Percentiles rank a stretch among this genome's conserved stretches.
These are phyloP conservation scores for Crithidia mellificae DNA, from an alignment of 208 protist genomes.

Conservation along the genomic window DNA sequence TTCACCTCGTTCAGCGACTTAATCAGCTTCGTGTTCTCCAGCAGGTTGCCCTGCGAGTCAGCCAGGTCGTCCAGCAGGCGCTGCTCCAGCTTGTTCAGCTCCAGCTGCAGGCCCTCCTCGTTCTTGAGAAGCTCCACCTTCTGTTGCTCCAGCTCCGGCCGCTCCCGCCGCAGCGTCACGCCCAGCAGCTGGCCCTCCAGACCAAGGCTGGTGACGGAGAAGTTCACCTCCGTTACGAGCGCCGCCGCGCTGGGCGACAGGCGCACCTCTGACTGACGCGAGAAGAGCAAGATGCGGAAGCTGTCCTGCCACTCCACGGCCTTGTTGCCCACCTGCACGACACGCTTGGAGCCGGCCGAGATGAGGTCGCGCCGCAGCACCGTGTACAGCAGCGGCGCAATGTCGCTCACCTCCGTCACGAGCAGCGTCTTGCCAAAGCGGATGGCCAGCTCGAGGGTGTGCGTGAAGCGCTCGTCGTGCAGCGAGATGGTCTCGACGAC, in stretches of 20 bases:
- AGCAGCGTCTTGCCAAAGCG: conserved; percentile 98
- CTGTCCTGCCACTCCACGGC: conserved; percentile 95
- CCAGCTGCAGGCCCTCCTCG: conserved; percentile 95
- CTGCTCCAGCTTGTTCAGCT: conserved; percentile 93
- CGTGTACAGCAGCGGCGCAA: conserved; percentile 95
- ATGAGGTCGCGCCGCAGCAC: conserved; percentile 94
- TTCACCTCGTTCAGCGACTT: conserved; percentile 95
- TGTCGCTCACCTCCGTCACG: conserved; percentile 93
- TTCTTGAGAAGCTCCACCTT: conserved; percentile 93
- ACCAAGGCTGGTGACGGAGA: conserved; percentile 95
- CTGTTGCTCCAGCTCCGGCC: conserved; percentile 95
- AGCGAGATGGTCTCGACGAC: conserved; percentile 86
- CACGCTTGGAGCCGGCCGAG: conserved; percentile 85
- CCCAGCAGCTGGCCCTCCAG: conserved; percentile 97
- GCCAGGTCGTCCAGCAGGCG: conserved; percentile 93
- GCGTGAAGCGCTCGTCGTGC: conserved; percentile 94
- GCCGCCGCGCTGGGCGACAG: conserved; percentile 89
- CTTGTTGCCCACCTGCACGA: conserved; percentile 96
- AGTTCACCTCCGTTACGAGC: conserved; percentile 95
- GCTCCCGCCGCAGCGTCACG: conserved; percentile 94
- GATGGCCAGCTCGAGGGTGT: conserved; percentile 96
- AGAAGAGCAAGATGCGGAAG: conserved; percentile 96
- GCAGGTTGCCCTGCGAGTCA: conserved; percentile 90
- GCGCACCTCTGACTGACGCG: conserved; percentile 83
- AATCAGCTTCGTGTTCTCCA: conserved; percentile 96